phyloP scores from a whole-genome alignment of 2,329 filamentous ascomycete species.

The Ceratocystis papillata region DNA sequence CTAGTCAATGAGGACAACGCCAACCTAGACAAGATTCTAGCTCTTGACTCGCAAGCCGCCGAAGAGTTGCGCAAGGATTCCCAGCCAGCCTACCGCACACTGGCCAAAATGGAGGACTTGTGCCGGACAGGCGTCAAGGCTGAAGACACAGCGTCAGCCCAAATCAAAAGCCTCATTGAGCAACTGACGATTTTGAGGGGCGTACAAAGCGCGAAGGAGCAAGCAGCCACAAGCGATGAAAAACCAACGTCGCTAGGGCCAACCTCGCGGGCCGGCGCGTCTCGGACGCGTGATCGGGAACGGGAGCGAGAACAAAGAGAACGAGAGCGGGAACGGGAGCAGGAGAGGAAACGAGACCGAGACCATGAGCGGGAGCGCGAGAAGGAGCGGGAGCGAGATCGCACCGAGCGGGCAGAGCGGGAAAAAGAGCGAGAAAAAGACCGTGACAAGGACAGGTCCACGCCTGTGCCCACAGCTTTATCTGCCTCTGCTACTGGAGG shows the following conservation, averaged over 20 bases:
- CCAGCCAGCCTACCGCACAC: constrained; percentile 26
- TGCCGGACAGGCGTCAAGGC: constrained; percentile 36
- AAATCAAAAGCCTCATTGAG: constrained; percentile 34
- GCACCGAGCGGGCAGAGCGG: constrained; percentile 13
- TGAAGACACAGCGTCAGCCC: constrained; percentile 33
- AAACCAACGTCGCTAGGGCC: not conserved
- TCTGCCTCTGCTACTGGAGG: not conserved
- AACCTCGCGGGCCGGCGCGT: constrained; percentile 15
- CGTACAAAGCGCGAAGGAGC: constrained; percentile 37
- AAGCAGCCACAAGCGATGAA: constrained; percentile 26
- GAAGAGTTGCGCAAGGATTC: constrained; percentile 34
- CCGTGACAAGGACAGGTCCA: constrained; percentile 27
- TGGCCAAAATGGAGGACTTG: constrained; percentile 37
- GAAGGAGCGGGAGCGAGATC: constrained; percentile 9
- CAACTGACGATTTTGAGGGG: constrained; percentile 37
- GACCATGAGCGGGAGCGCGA: constrained; percentile 15
- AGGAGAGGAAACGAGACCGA: constrained; percentile 7
- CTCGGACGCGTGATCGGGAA: constrained; percentile 22
- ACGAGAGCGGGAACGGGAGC: constrained; percentile 16
- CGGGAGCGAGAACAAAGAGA: constrained; percentile 18
- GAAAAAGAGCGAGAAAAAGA: constrained; percentile 27
- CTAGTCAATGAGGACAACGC: constrained; percentile 37
- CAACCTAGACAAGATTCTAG: constrained; percentile 34
- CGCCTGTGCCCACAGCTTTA: not conserved
- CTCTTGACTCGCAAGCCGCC: constrained; percentile 35